Conservation (phyloP, 2,329 filamentous ascomycete genomes). For the Penicillium italicum region DNA sequence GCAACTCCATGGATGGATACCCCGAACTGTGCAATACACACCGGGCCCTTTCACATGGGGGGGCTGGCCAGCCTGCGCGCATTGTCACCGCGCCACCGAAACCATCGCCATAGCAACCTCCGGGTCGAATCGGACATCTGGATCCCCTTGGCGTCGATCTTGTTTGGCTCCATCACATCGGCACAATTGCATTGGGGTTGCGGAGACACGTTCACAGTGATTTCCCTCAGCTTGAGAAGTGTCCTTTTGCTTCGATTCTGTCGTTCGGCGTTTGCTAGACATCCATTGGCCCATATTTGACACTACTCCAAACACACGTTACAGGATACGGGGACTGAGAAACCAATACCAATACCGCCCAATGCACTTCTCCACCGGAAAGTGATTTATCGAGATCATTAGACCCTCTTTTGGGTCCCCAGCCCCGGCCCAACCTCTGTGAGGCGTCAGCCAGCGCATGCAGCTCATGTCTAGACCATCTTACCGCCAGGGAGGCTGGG, state of each 20-base stretch:
- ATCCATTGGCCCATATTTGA: constrained; percentile 1
- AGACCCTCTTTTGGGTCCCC: constrained; percentile 6
- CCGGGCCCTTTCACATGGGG: constrained; percentile 15
- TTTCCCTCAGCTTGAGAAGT: background rate
- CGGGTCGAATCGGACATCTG: constrained; percentile 20
- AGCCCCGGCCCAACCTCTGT: constrained; percentile 12
- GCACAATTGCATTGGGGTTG: constrained; percentile 1
- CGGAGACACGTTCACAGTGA: constrained; percentile 1
- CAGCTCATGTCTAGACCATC: constrained; percentile 19
- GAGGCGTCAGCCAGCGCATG: constrained; percentile 7
- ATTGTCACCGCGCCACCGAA: constrained; percentile 1
- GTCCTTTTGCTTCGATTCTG: background rate
- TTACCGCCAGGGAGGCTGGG: constrained; percentile 4
- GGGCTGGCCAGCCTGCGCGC: constrained; percentile 12
- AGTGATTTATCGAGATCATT: constrained; percentile 10
- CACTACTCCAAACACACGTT: background rate
- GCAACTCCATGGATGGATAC: constrained; percentile 1
- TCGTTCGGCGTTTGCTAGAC: background rate
- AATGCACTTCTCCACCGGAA: constrained; percentile 3
- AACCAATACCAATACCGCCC: background rate
- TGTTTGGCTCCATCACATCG: constrained; percentile 8
- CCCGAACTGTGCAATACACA: background rate
- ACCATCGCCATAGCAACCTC: constrained; percentile 15
- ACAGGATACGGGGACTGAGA: background rate
- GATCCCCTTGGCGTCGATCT: constrained; percentile 11